Conservation (phyloP, 768 basidiomycete species). For the Leccinellum albellum region DNA sequence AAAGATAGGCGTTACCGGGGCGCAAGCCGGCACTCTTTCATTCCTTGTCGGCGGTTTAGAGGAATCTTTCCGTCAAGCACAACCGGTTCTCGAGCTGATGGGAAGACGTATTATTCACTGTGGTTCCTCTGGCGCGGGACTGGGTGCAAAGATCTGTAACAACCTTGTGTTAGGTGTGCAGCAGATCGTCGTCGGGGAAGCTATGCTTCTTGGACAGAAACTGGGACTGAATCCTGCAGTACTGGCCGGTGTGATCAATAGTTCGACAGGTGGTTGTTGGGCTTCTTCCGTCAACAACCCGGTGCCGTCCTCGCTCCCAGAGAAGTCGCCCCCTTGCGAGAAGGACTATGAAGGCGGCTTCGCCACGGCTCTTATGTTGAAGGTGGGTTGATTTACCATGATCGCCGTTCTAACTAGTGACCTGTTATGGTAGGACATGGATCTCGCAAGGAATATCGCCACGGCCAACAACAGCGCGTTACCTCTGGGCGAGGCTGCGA, state of each 20-base stretch:
- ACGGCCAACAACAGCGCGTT: constrained; percentile 45
- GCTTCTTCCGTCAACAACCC: constrained; percentile 85
- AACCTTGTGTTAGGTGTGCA: constrained; percentile 76
- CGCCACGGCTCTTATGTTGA: constrained; percentile 78
- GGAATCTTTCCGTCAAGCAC: constrained; percentile 51
- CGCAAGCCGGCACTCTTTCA: constrained; percentile 80
- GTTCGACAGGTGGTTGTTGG: constrained; percentile 81
- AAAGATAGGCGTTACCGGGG: constrained; percentile 71
- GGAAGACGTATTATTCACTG: constrained; percentile 81
- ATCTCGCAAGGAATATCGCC: constrained; percentile 69
- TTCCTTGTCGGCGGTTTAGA: constrained; percentile 87
- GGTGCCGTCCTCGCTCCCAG: constrained; percentile 67
- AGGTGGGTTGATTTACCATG: constrained; percentile 41
- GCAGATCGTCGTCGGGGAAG: constrained; percentile 84
- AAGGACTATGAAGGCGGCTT: constrained; percentile 84
- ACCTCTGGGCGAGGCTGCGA: constrained; percentile 65
- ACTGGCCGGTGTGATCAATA: constrained; percentile 82
- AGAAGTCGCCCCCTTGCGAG: constrained; percentile 77
- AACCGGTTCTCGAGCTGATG: constrained; percentile 67
- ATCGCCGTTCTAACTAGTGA: constrained; percentile 4
- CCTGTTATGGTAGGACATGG: constrained; percentile 63
- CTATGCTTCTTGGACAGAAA: constrained; percentile 81
- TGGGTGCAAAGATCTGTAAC: constrained; percentile 90
- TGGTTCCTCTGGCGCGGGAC: constrained; percentile 74
- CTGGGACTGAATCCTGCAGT: constrained; percentile 76